These are phyloP conservation scores for Rhodotorula sphaerocarpa DNA, from an alignment of 768 basidiomycete genomes.

Conservation along the genomic window DNA sequence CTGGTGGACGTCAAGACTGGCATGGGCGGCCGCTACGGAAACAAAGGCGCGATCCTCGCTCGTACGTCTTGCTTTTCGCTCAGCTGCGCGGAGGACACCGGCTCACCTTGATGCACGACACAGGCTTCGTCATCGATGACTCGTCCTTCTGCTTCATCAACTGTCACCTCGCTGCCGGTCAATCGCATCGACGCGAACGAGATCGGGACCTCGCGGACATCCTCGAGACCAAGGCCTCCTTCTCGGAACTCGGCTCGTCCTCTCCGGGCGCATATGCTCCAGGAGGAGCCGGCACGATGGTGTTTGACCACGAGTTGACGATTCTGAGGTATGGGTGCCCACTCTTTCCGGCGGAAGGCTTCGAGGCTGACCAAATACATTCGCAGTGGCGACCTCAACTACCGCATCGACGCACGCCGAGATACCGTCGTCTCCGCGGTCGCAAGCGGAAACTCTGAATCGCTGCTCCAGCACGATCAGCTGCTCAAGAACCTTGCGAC, in stretches of 20 bases:
- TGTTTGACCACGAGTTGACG: constrained; percentile 89
- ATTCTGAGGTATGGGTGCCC: constrained; percentile 50
- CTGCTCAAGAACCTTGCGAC: constrained; percentile 76
- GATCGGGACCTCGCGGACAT: constrained; percentile 83
- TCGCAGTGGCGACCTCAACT: constrained; percentile 75
- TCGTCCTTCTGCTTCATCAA: constrained; percentile 92
- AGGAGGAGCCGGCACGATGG: constrained; percentile 86
- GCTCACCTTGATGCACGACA: background rate
- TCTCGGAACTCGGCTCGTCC: constrained; percentile 48
- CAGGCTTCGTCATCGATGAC: constrained; percentile 74
- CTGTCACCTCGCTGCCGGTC: constrained; percentile 86
- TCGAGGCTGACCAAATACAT: background rate
- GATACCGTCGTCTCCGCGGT: constrained; percentile 69
- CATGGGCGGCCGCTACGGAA: constrained; percentile 86
- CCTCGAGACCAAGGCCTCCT: constrained; percentile 68
- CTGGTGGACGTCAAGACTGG: constrained; percentile 84
- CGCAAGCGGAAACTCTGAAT: constrained; percentile 56
- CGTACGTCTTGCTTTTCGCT: constrained; percentile 3
- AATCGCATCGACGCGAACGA: constrained; percentile 67
- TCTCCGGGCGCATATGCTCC: constrained; percentile 65
- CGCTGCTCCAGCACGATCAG: constrained; percentile 71
- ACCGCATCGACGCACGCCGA: constrained; percentile 86
- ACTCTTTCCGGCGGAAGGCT: background rate
- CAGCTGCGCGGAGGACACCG: background rate
- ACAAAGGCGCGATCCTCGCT: constrained; percentile 56